Evolutionary conservation across 2,329 filamentous ascomycete species (phyloP), one percentile per base, ranked within the genome.

Genomic region (Neofusicoccum laricinum): DNA sequence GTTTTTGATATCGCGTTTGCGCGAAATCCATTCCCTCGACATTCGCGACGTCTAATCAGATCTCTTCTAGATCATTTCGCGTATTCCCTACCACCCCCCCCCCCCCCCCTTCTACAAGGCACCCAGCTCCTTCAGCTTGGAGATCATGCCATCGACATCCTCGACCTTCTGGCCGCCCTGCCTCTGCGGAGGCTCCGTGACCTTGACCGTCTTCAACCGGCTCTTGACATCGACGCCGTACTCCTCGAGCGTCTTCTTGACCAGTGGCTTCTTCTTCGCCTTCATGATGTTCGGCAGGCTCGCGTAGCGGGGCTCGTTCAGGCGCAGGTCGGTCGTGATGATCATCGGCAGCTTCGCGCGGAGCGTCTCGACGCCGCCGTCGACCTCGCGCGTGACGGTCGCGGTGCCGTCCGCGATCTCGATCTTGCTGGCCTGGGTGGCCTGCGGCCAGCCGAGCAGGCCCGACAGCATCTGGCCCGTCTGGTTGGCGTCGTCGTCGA

Each of bases 281-380:
- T 98, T 99, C 95, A 99, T 99, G 69, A 99, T 98, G 77, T 98
- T 98, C 58, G 93, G 94, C 86, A 99, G 78, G 79, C 88, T 97
- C 21, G 94, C 95, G 78, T 97, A 99, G 68, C 95, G 84, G 66
- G 95, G 95, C 86, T 96, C 92, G 75, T 99, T 99, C 77, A 99
- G 82, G 61, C 95, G 83, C 80, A 99, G 78, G 82, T 99, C 95
- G 67, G 95, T 97, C 67, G 95, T 99, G 71, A 99, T 91, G 61
- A 99, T 82, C 88, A 98, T 88, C 0, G 95, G 95, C 78, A 99
- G 80, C 82, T 90, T 91, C 1, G 91, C 88, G 77, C 85, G 85
- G 63, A 99, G 82, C 67, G 93, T 97, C 85, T 98, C 95, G 41
- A 91, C 90, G 69, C 95, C 95, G 10, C 95, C 95, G 79, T 99